Conservation (phyloP, 306 rosid species). For the Lablab purpureus region DNA sequence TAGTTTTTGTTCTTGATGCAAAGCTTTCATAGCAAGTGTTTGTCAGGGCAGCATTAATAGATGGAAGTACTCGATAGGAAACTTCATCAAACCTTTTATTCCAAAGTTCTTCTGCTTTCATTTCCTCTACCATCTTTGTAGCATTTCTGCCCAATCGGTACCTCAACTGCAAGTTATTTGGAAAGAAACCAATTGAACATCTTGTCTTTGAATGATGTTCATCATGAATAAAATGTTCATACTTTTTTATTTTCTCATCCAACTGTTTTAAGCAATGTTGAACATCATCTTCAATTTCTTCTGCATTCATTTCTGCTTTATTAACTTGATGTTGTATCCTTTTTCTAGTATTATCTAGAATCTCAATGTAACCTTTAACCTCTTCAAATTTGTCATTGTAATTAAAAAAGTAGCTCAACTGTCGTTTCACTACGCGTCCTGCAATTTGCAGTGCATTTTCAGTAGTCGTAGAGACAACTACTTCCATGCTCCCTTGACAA, state of each 20-base stretch:
- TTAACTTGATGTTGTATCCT: background rate
- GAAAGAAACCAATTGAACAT: conserved; percentile 20
- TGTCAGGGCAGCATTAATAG: background rate
- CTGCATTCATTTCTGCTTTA: background rate
- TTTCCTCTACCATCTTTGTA: conserved; percentile 11
- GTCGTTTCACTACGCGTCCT: background rate
- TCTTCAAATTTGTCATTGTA: conserved; percentile 5
- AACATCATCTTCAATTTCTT: conserved; percentile 15
- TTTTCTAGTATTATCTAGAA: background rate
- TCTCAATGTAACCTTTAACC: background rate
- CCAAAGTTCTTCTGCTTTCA: background rate
- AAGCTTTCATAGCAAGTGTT: conserved; percentile 5
- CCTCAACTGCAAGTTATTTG: conserved; percentile 4
- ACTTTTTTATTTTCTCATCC: background rate
- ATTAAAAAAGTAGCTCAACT: background rate
- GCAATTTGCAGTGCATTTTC: background rate
- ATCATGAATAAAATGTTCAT: background rate
- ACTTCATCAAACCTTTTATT: background rate
- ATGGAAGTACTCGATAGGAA: background rate
- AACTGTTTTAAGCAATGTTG: background rate
- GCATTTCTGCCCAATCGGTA: background rate
- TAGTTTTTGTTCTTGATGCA: conserved; percentile 3
- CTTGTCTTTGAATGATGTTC: background rate
- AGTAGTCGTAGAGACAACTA: background rate
- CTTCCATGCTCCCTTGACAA: background rate